Conservation (phyloP, 345 rosid species). For the Pistacia vera region DNA sequence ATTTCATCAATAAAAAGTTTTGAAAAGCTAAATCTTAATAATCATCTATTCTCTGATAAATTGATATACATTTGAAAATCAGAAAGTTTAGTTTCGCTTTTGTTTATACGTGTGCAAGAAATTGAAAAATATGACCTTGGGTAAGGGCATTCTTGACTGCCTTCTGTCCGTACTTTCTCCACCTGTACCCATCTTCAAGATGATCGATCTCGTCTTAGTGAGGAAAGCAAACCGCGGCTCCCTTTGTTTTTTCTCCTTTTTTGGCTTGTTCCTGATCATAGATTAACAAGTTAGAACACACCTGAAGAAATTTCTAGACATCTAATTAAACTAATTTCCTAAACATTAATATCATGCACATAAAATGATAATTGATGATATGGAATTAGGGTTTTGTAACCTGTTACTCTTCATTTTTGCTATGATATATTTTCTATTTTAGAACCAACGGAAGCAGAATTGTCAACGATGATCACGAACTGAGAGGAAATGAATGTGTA, state of each 20-base stretch:
- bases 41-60: neutral
- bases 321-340: neutral
- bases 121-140: conserved; percentile 27
- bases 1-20: neutral
- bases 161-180: conserved; percentile 52
- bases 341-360: neutral
- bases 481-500: neutral
- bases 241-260: conserved; percentile 38
- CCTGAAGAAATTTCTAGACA: neutral
- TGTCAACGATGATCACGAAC: neutral
- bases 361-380: neutral
- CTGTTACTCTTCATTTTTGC: neutral
- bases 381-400: conserved; percentile 12
- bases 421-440: neutral
- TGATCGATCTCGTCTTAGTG: conserved; percentile 41
- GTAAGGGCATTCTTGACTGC: conserved; percentile 43
- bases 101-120: neutral
- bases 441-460: too few relatives aligned
- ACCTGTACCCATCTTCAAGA: conserved; percentile 49
- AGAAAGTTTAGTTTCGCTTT: neutral
- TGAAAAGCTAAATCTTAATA: neutral
- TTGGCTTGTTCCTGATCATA: conserved; percentile 34
- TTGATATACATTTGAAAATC: neutral
- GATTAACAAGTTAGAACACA: neutral
- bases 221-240: conserved; percentile 39